Conservation (phyloP, 805 yeast species). For the Ogataea zsoltii region DNA sequence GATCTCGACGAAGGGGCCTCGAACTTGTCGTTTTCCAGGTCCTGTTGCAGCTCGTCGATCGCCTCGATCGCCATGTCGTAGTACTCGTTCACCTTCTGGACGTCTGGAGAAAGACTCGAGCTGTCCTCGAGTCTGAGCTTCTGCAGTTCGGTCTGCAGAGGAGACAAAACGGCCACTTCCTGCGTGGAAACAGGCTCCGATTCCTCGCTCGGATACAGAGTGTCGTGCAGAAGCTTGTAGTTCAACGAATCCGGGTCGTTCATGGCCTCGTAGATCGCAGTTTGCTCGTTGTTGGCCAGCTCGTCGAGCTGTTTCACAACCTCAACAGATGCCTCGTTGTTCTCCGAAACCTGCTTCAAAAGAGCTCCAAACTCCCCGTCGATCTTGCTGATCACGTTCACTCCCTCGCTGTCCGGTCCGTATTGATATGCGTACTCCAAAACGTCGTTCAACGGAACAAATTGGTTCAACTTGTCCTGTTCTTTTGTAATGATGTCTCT, state of each 20-base stretch:
- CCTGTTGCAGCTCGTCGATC: slow-evolving; percentile 31
- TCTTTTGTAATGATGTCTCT: slow-evolving; percentile 19
- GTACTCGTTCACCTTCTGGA: slow-evolving; percentile 26
- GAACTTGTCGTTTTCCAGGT: slow-evolving; percentile 27
- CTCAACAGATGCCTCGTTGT: slow-evolving; percentile 19
- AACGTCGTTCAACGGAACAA: slow-evolving; percentile 25
- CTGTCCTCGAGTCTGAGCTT: slow-evolving; percentile 26
- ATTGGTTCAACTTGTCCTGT: slow-evolving; percentile 20
- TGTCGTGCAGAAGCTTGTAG: slow-evolving; percentile 10
- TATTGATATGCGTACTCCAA: slow-evolving; percentile 23
- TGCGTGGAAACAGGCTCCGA: neutral
- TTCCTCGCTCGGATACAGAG: slow-evolving; percentile 8
- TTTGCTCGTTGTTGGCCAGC: slow-evolving; percentile 19
- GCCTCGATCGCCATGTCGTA: slow-evolving; percentile 33
- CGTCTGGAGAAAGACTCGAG: slow-evolving; percentile 21
- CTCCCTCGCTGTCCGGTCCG: slow-evolving; percentile 29
- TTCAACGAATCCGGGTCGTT: slow-evolving; percentile 24
- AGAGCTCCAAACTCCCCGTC: slow-evolving; percentile 25
- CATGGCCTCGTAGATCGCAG: slow-evolving; percentile 25
- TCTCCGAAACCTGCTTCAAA: slow-evolving; percentile 12
- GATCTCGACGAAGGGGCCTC: slow-evolving; percentile 21
- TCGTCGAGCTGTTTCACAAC: slow-evolving; percentile 21
- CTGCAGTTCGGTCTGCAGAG: slow-evolving; percentile 11
- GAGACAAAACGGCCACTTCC: slow-evolving; percentile 3
- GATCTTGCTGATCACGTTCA: slow-evolving; percentile 21